Evolutionary conservation across 1,284 basidiomycete genomes (phyloP), one percentile per base, ranked within the genome.

Genomic region (Grifola frondosa): DNA sequence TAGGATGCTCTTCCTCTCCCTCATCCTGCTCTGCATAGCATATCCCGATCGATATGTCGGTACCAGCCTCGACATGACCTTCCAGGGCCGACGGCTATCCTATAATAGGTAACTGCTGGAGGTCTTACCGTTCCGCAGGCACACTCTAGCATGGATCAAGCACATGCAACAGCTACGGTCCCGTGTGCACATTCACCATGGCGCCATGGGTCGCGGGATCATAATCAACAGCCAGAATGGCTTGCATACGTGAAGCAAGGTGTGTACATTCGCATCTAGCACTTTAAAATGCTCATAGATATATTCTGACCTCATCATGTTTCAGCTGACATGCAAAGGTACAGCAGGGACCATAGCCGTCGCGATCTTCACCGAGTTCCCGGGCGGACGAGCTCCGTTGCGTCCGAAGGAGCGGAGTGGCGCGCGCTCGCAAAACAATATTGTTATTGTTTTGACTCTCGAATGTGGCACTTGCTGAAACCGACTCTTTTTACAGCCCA

Each of bases 151-250:
- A n/a, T 47, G 42, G 38, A 29, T 56, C 23, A 35, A 44, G 16
- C 24, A 39, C 17, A 36, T 58, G 26, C 15, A 30, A 41, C 6
- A 41, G 19, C 10, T 60, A 56, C 26, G 58, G 59, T 15, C 45
- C 52, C 4, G 30, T 60, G 15, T 57, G 46, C 42, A 59, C 55
- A 3, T 54, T 58, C 29, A 60, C 58, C 4, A 30, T 60, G 16
- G 58, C 57, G 5, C 25, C 34, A 7, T 57, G 49, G 59, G 59
- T 0, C 38, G 58, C 30, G 46, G 25, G 15, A 52, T 61, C 16
- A 48, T 59, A 8, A 57, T 61, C 31, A 52, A 57, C 40, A 51
- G 8, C 58, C 58, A n/a, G 53, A 52, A 28, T 61, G 59, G 59
- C 46, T 61, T 15, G 50, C 47, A 16, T 52, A 61, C 30, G 40